Base-by-base conservation (phyloP, 2,329 filamentous ascomycete genomes). In the Venturiaceae sp. region DNA sequence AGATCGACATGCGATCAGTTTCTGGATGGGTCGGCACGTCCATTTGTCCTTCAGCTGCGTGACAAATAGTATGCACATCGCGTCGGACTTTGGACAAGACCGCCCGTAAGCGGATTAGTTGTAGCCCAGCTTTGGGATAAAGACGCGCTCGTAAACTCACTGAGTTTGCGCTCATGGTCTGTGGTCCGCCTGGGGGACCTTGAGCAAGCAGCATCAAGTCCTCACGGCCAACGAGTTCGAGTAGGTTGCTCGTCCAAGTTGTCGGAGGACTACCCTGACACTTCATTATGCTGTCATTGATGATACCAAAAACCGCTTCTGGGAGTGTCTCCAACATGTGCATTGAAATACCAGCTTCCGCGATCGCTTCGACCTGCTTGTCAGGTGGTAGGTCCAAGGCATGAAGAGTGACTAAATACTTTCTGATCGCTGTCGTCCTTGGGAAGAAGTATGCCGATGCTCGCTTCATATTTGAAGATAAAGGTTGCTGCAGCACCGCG, bases 211-310 rank as follows among this genome's bases (percentile, higher is more conserved):
- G 79, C 63, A 83, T 86, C 44, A 96, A 81, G 68, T 97, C 94
- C 61, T 90, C 85, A 60, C 94, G 83, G 56, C 89, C 87, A 13
- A 96, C 83, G 5, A 96, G 75, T 57, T 85, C 80, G 14, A 96
- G 79, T 5, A 95, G 75, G 1, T 83, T 80, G 44, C 80, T 79
- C 14, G 82, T 79, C 91, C 92, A 97, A 1, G 80, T 82, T 0
- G 85, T 81, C 9, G 91, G 89, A 19, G 92, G 92, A 60, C 84
- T 82, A n/a, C 84, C 82, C 69, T 96, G 92, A 63, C 90, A 95
- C 62, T 84, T 80, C n/a, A 86, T 82, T 41, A 97, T 90, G 5
- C 87, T 85, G 72, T 97, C 92, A 67, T 87, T 86, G 14, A 97
- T 77, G 0, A 89, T 87, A 2, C 86, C 83, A 57, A 88, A 81